Evolutionary conservation across 805 yeast species (phyloP).

Genomic region (Kodamaea kakaduensis): DNA sequence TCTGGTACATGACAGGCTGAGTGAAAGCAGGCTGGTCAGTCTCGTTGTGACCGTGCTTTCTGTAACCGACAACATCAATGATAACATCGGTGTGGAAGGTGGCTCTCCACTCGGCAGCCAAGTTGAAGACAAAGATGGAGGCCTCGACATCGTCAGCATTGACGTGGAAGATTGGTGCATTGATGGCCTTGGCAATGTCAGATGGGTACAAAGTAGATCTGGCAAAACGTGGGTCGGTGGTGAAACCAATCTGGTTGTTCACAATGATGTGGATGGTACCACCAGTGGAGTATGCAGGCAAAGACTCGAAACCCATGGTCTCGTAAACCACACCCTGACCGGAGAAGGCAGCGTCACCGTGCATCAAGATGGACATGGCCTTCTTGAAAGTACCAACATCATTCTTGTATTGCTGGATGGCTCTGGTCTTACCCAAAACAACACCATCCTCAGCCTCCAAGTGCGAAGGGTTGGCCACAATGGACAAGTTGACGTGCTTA

Average conservation of each 20-base stretch:
- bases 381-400: slow-evolving; percentile 80
- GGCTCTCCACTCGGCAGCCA: slow-evolving; percentile 99
- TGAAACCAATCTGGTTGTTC: slow-evolving; percentile 98
- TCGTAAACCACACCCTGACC: slow-evolving; percentile 99
- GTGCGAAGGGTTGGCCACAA: slow-evolving; percentile 99
- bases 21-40: slow-evolving; percentile 99
- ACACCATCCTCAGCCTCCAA: slow-evolving; percentile 99
- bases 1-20: slow-evolving; percentile 95
- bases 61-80: slow-evolving; percentile 95
- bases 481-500: slow-evolving; percentile 87
- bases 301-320: slow-evolving; percentile 89
- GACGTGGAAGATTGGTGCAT: slow-evolving; percentile 99
- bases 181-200: slow-evolving; percentile 92
- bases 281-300: slow-evolving; percentile 96
- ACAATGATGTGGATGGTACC: slow-evolving; percentile 96
- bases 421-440: slow-evolving; percentile 96
- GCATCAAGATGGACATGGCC: slow-evolving; percentile 89
- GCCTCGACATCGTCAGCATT: slow-evolving; percentile 98
- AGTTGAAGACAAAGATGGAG: slow-evolving; percentile 81
- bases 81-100: slow-evolving; percentile 95
- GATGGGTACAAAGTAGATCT: slow-evolving; percentile 98
- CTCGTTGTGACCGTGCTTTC: slow-evolving; percentile 98
- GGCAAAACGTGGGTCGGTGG: slow-evolving; percentile 96
- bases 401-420: slow-evolving; percentile 85
- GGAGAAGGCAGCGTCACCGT: slow-evolving; percentile 99